Conservation (phyloP, 2,329 filamentous ascomycete species). For the Sporothrix brasiliensis region DNA sequence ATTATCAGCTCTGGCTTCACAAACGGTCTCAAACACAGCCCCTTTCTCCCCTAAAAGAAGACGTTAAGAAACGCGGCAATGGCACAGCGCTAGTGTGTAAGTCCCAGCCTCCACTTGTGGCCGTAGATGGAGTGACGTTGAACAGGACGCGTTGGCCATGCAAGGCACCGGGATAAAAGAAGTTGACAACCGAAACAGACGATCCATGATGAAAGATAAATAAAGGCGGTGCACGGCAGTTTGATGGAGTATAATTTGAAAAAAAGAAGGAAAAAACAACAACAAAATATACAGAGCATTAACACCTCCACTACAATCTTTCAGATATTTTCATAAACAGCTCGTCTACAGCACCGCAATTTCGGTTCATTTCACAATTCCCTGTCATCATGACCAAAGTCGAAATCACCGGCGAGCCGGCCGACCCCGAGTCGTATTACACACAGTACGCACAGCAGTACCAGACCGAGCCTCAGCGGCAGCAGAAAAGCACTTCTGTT, state of each 20-base stretch:
- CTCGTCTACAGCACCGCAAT: background rate
- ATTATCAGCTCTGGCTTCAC: background rate
- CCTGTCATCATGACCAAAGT: constrained; percentile 1
- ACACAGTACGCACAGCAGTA: constrained; percentile 15
- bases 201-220: background rate
- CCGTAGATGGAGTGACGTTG: background rate
- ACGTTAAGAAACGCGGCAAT: background rate
- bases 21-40: constrained; percentile 5
- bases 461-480: background rate
- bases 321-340: background rate
- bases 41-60: background rate
- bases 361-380: background rate
- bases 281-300: background rate
- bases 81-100: constrained; percentile 12
- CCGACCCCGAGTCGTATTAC: constrained; percentile 26
- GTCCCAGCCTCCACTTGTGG: background rate
- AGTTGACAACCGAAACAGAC: background rate
- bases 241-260: background rate
- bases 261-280: background rate
- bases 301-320: background rate
- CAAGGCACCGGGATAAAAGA: constrained; percentile 20
- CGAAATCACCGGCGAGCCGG: constrained; percentile 6
- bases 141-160: constrained; percentile 19
- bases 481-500: background rate
- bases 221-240: background rate